Conservation (phyloP, 1,284 basidiomycete species). For the Ustilago crameri region DNA sequence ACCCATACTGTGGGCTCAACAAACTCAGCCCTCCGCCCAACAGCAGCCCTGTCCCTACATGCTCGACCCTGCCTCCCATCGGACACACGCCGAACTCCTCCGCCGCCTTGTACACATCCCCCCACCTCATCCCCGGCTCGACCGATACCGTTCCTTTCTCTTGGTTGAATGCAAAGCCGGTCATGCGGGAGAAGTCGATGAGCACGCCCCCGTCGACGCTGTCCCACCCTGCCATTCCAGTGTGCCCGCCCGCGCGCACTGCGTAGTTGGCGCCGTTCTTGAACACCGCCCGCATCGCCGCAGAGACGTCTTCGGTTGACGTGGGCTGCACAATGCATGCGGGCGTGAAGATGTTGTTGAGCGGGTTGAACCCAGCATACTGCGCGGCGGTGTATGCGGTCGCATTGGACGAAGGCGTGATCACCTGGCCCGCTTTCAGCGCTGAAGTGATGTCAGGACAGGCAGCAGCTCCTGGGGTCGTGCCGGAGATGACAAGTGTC, state of each 20-base stretch:
- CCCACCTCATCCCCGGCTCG: constrained; percentile 40
- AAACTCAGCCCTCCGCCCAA: constrained; percentile 48
- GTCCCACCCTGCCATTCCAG: constrained; percentile 48
- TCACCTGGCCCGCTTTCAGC: not conserved
- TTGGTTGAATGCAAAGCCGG: constrained; percentile 19
- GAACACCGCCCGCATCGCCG: constrained; percentile 16
- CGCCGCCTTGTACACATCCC: constrained; percentile 30
- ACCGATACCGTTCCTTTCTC: constrained; percentile 7
- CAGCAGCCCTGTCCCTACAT: constrained; percentile 48
- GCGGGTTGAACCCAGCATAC: constrained; percentile 22
- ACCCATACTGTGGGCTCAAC: constrained; percentile 37
- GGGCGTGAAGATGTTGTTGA: constrained; percentile 29
- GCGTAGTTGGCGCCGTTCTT: constrained; percentile 27
- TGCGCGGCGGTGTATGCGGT: constrained; percentile 13
- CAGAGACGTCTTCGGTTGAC: constrained; percentile 9
- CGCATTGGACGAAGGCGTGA: constrained; percentile 10
- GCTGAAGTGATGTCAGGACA: constrained; percentile 3
- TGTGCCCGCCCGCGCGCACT: constrained; percentile 51
- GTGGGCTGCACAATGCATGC: constrained; percentile 35
- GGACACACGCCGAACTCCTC: constrained; percentile 21
- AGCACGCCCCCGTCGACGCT: constrained; percentile 29
- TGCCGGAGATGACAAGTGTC: too few relatives aligned
- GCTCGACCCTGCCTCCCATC: constrained; percentile 41
- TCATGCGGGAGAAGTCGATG: constrained; percentile 39
- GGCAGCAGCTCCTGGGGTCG: constrained; percentile 1